Evolutionary conservation across 345 rosid genomes (phyloP).

Genomic region (Acer negundo): DNA sequence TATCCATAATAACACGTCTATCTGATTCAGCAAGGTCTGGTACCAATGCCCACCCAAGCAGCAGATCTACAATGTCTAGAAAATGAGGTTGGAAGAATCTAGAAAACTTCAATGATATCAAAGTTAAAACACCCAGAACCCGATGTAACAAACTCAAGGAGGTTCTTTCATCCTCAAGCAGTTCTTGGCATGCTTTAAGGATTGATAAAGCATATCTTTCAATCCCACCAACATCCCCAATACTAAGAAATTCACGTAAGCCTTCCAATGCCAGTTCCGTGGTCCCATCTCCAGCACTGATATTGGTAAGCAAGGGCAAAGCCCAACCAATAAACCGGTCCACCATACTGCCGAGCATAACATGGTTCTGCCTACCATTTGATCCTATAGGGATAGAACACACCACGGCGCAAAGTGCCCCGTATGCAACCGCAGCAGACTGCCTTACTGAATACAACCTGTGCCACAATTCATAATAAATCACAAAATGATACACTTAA

Average conservation of each 20-base stretch:
- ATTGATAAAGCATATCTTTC: constrained; percentile 78
- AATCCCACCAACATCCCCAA: constrained; percentile 70
- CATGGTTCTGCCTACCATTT: constrained; percentile 77
- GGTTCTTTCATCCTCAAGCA: constrained; percentile 95
- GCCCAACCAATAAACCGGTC: constrained; percentile 87
- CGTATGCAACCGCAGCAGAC: constrained; percentile 68
- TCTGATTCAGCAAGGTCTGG: constrained; percentile 79
- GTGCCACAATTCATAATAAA: constrained; percentile 23
- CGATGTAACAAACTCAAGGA: constrained; percentile 68
- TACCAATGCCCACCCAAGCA: constrained; percentile 94
- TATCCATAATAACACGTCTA: constrained; percentile 72
- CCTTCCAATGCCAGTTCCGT: constrained; percentile 69
- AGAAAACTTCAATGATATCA: constrained; percentile 72
- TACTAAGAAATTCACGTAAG: constrained; percentile 72
- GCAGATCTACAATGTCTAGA: constrained; percentile 84
- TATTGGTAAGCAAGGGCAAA: constrained; percentile 72
- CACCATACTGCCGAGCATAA: constrained; percentile 70
- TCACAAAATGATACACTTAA: neutral
- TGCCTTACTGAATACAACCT: constrained; percentile 77
- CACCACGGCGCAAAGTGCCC: constrained; percentile 74
- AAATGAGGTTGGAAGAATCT: constrained; percentile 88
- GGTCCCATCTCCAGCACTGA: constrained; percentile 69
- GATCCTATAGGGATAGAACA: constrained; percentile 71
- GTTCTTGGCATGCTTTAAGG: constrained; percentile 81
- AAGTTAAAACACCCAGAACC: constrained; percentile 62